Evolutionary conservation across 1,284 basidiomycete species (phyloP), one percentile per base, ranked within the genome.

Genomic region (Puccinia hordei): DNA sequence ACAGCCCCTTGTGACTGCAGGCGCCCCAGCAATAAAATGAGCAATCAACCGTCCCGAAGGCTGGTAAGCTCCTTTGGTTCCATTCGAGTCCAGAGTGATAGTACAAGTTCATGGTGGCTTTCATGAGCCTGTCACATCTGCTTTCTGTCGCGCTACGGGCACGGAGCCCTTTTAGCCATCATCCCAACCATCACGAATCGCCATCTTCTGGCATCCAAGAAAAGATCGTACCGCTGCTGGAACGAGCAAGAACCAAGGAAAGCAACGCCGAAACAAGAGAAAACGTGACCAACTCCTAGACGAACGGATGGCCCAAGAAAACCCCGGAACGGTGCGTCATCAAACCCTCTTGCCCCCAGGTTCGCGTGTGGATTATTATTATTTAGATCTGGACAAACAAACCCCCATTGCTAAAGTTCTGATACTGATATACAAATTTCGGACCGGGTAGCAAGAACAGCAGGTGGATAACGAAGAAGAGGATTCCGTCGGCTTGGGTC

Each of bases 381-480:
- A 38, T 19, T 15, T 4, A 63, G 19, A 27, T n/a, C 59, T 15
- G 17, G 15, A 63, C 0, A 8, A 35, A 35, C 10, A 13, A 10
- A 30, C 12, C n/a, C 55, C 24, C 19, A n/a, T 2, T 5, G 24
- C 24, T 27, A 5, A 27, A 22, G 2, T 38, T 63, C 33, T 63
- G 22, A 63, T 63, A 22, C 33, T 38, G 27, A 1, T 27, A 12
- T 35, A 24, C 30, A 17, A n/a, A 24, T 38, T 49, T 38, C 4
- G 9, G 12, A 12, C 13, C 10, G 6, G n/a, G 35, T 76, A 76
- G 74, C 74, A 46, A 76, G 49, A 63, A n/a, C 44, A 41, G 19
- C 74, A 76, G 63, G 73, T 61, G 13, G 73, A 74, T 51, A 61
- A 76, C 5, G 73, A 76, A 35, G 63, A 80, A 17, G 77, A 80